Base-by-base conservation (phyloP, 805 yeast genomes). In the Teunomyces gatunensis region DNA sequence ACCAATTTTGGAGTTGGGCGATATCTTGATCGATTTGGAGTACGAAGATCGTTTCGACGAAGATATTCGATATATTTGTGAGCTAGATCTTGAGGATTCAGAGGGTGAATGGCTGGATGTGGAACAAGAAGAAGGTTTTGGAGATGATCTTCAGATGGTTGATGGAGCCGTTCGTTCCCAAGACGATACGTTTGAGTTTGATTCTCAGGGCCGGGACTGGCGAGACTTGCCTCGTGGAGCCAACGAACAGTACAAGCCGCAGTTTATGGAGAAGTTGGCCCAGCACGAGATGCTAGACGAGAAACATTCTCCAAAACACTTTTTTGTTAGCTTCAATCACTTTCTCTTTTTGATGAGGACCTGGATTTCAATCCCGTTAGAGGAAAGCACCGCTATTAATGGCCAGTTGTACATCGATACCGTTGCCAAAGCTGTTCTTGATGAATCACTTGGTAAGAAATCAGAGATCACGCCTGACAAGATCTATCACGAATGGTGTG, bases 31-130 rank as follows among this genome's bases (percentile, higher is more conserved):
- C 11, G 82, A 80, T 55, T 60, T 83, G 46, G 85, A 80, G 51
- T 71, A 73, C 42, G 81, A 81, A 46, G 91, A 85, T 60, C 69
- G 80, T 46, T 82, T 80, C 52, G 91, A 85, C 60, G 89, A 84
- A 54, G 90, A 85, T 63, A 77, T 77, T 23, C 66, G 75, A 47
- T 83, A 83, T 54, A 79, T 83, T 56, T 81, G 80, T 57, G 85
- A 81, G 39, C 75, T 73, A 53, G 86, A 81, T 54, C 75, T 65
- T 45, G 79, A 75, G 21, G 61, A 57, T 15, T 54, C 50, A 9
- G 56, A 56, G 15, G 55, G 48, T 11, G 64, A 55, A 12, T 54
- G 54, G 50, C 53, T 47, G 48, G 54, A 50, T 20, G 61, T 58
- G 25, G 54, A 45, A 40, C 10, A 17, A 21, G 41, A 32, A 9